phyloP scores from a whole-genome alignment of 768 basidiomycete genomes.

The Suillus clintonianus region DNA sequence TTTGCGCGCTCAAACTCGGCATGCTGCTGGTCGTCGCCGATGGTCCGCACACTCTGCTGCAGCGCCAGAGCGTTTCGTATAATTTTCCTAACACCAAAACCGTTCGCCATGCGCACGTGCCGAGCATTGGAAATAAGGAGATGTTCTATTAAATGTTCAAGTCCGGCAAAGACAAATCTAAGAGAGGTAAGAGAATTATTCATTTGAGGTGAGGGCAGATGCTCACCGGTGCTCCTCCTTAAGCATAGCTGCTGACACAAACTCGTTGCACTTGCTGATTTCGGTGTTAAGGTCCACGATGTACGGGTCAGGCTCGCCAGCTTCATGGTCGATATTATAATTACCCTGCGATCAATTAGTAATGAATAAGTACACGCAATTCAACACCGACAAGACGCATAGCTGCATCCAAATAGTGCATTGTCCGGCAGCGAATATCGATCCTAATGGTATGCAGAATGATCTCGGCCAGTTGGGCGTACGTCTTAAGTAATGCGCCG shows the following conservation, averaged over 20 bases:
- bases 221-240: slow-evolving; percentile 68
- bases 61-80: slow-evolving; percentile 86
- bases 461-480: slow-evolving; percentile 84
- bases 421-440: slow-evolving; percentile 82
- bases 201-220: background rate
- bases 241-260: slow-evolving; percentile 61
- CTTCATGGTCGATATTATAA: slow-evolving; percentile 80
- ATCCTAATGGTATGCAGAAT: slow-evolving; percentile 86
- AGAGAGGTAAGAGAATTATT: slow-evolving; percentile 10
- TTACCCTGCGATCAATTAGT: slow-evolving; percentile 60
- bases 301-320: slow-evolving; percentile 89
- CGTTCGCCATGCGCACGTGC: slow-evolving; percentile 66
- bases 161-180: slow-evolving; percentile 87
- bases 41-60: slow-evolving; percentile 86
- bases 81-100: slow-evolving; percentile 83
- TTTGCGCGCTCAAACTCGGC: slow-evolving; percentile 77
- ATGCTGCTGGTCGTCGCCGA: slow-evolving; percentile 58
- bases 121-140: slow-evolving; percentile 76
- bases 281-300: slow-evolving; percentile 84
- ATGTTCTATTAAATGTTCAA: slow-evolving; percentile 84
- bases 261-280: slow-evolving; percentile 74
- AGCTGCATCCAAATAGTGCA: slow-evolving; percentile 79
- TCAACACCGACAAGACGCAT: slow-evolving; percentile 63
- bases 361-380: slow-evolving; percentile 1
- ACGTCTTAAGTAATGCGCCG: slow-evolving; percentile 87